phyloP scores from a whole-genome alignment of 2,329 filamentous ascomycete species.

The Cordyceps cateniannulata region DNA sequence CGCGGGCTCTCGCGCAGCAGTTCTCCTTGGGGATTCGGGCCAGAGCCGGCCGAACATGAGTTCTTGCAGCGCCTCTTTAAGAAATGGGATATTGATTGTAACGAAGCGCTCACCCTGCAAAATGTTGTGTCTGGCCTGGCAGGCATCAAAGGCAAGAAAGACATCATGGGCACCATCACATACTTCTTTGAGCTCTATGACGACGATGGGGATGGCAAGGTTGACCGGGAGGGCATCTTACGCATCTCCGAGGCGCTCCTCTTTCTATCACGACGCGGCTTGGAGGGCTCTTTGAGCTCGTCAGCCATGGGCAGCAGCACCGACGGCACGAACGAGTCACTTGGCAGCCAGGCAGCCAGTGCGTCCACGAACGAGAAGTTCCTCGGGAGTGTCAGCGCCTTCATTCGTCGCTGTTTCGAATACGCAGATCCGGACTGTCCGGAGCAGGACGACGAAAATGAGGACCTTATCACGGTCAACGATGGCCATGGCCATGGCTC shows the following conservation, averaged over 20 bases:
- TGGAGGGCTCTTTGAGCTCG: slow-evolving; percentile 64
- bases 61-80: slow-evolving; percentile 84
- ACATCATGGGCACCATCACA: slow-evolving; percentile 96
- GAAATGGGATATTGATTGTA: slow-evolving; percentile 78
- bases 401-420: slow-evolving; percentile 94
- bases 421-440: slow-evolving; percentile 91
- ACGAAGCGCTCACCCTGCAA: slow-evolving; percentile 74
- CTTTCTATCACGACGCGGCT: slow-evolving; percentile 82
- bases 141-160: slow-evolving; percentile 82
- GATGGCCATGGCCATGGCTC: slow-evolving; percentile 27
- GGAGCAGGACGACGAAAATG: slow-evolving; percentile 44
- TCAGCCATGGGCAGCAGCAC: slow-evolving; percentile 21
- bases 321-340: slow-evolving; percentile 44
- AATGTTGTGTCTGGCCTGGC: slow-evolving; percentile 89
- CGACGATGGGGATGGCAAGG: slow-evolving; percentile 81
- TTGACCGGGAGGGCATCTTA: slow-evolving; percentile 91
- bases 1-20: slow-evolving; percentile 37
- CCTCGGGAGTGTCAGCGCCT: slow-evolving; percentile 86
- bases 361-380: slow-evolving; percentile 77
- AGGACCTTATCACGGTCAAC: slow-evolving; percentile 16
- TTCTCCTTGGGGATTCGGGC: slow-evolving; percentile 50
- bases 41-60: slow-evolving; percentile 81
- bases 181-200: slow-evolving; percentile 99
- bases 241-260: slow-evolving; percentile 89
- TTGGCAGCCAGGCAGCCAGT: slow-evolving; percentile 37